Conservation (phyloP, 768 basidiomycete species). For the Astraeus odoratus region DNA sequence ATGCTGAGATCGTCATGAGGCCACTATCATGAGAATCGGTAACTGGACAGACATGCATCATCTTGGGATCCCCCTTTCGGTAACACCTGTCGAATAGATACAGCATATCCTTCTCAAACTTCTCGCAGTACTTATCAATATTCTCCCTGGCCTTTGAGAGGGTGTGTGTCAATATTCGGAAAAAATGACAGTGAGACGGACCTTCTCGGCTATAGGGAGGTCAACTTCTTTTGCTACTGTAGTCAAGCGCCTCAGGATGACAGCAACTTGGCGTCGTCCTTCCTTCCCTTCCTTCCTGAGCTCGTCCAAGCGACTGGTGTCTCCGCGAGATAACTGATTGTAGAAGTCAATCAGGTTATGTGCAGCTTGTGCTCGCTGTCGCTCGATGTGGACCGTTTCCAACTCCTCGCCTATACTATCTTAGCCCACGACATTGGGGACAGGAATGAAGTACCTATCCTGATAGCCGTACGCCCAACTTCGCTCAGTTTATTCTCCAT, state of each 20-base stretch:
- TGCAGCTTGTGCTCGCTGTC: conserved; percentile 90
- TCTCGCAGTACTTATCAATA: conserved; percentile 96
- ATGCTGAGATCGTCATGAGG: conserved; percentile 51
- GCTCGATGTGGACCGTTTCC: conserved; percentile 87
- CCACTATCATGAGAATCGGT: conserved; percentile 4
- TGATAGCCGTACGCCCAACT: conserved; percentile 88
- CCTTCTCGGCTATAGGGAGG: conserved; percentile 74
- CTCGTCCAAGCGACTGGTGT: conserved; percentile 66
- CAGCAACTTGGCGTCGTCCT: conserved; percentile 82
- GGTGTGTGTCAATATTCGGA: neutral
- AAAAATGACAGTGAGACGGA: conserved; percentile 23
- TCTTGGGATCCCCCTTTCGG: conserved; percentile 94
- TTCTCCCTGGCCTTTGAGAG: conserved; percentile 68
- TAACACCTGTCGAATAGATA: conserved; percentile 94
- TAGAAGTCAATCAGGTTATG: conserved; percentile 92
- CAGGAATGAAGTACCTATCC: conserved; percentile 60
- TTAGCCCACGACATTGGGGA: conserved; percentile 3
- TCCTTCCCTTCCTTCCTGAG: conserved; percentile 84
- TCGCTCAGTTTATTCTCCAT: conserved; percentile 91
- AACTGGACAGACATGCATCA: conserved; percentile 80
- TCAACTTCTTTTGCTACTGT: conserved; percentile 93
- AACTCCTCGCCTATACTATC: conserved; percentile 76
- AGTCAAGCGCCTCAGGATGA: conserved; percentile 76
- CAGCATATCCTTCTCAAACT: conserved; percentile 98
- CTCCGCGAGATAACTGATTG: conserved; percentile 81